A percentile compares a stretch with the other conserved stretches of the same genome.
phyloP scores from a whole-genome alignment of 352 stramenopile species.

The Chrysophaeum taylorii region DNA sequence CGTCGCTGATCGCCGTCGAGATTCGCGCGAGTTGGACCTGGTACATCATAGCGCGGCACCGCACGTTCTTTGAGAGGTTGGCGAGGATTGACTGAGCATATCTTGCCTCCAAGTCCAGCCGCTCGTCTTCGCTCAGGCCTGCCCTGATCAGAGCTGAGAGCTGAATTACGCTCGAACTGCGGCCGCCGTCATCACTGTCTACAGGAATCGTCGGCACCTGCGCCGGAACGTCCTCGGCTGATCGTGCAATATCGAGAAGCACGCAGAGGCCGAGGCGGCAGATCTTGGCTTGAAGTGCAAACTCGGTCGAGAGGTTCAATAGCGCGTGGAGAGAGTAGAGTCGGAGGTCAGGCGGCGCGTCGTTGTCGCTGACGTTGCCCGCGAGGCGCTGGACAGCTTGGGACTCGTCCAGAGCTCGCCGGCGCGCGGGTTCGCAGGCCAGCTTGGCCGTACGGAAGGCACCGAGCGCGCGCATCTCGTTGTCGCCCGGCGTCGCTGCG shows the following conservation, averaged over 20 bases:
- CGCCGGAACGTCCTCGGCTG: neutral
- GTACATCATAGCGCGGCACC: slow-evolving; percentile 16
- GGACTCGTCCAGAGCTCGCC: neutral
- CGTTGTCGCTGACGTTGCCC: neutral
- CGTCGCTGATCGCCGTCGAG: neutral
- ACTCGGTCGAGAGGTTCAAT: slow-evolving; percentile 14
- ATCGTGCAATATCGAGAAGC: neutral
- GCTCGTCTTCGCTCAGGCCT: slow-evolving; percentile 1
- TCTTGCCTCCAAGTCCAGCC: slow-evolving; percentile 12
- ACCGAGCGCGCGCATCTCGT: slow-evolving; percentile 9
- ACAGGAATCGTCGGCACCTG: too few species aligned
- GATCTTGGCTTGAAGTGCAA: slow-evolving; percentile 5
- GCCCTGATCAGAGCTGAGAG: too few species aligned
- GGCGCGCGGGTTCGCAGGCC: neutral
- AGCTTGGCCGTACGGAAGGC: slow-evolving; percentile 14
- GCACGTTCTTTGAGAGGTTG: slow-evolving; percentile 19
- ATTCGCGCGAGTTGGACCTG: slow-evolving; percentile 2
- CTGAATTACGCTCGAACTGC: too few species aligned
- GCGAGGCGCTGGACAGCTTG: neutral
- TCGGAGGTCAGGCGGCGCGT: slow-evolving; percentile 11
- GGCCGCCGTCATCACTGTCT: too few species aligned
- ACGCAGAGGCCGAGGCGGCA: neutral
- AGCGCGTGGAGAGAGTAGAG: slow-evolving; percentile 16
- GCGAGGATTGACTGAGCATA: slow-evolving; percentile 15
- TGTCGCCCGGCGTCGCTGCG: neutral